Percentiles rank a stretch among this genome's conserved stretches.
phyloP scores from a whole-genome alignment of 768 basidiomycete species.

The Leccinum subgranulosum region DNA sequence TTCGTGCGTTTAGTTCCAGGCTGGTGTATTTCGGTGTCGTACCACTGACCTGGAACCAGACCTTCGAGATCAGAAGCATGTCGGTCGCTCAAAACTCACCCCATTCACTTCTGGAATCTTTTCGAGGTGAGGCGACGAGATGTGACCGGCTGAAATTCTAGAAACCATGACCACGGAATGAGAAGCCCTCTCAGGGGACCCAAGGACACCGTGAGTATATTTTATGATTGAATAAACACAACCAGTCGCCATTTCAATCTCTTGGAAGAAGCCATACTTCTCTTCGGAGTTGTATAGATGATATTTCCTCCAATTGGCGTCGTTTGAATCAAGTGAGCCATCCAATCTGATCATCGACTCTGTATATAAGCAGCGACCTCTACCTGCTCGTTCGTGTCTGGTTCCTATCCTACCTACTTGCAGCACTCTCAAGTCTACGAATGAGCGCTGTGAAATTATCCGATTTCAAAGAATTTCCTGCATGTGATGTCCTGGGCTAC shows the following conservation, averaged over 20 bases:
- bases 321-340: neutral
- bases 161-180: neutral
- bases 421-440: neutral
- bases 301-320: neutral
- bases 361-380: neutral
- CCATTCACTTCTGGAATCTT: neutral
- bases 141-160: neutral
- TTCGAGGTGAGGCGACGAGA: neutral
- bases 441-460: neutral
- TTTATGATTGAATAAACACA: neutral
- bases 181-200: neutral
- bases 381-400: neutral
- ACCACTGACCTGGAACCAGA: neutral
- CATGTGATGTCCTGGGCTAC: slow-evolving; percentile 2
- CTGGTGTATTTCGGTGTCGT: neutral
- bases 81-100: neutral
- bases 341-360: neutral
- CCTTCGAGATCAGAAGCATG: neutral
- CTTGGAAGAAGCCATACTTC: neutral
- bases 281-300: neutral
- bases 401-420: neutral
- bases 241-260: neutral
- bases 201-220: neutral
- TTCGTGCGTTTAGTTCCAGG: neutral
- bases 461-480: slow-evolving; percentile 3